A percentile compares a stretch with the other conserved stretches of the same genome.
These are phyloP conservation scores for Aspergillus ellipticus DNA, from an alignment of 495 filamentous ascomycete genomes.

Conservation along the genomic window DNA sequence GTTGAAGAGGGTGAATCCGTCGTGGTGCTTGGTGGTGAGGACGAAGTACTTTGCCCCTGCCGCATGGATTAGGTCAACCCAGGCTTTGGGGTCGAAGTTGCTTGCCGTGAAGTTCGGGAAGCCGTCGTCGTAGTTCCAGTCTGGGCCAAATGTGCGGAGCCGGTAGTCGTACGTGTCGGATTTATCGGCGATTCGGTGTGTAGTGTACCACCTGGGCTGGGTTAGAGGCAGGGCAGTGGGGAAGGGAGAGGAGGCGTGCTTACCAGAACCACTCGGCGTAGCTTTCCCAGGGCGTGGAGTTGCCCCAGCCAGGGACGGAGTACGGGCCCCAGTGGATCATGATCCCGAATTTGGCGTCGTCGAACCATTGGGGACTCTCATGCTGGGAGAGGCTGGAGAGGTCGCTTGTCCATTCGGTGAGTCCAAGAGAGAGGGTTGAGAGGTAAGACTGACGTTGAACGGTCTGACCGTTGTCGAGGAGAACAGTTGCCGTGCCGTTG, in stretches of 20 bases:
- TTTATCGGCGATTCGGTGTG: conserved; percentile 23
- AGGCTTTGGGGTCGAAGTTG: conserved; percentile 46
- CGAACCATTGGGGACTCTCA: conserved; percentile 37
- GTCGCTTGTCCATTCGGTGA: background rate
- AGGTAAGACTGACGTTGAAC: background rate
- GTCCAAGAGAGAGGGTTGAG: background rate
- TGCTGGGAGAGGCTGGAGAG: conserved; percentile 29
- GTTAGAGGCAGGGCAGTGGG: background rate
- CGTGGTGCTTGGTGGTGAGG: conserved; percentile 43
- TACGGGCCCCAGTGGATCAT: conserved; percentile 58
- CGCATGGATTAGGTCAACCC: conserved; percentile 55
- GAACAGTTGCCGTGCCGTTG: conserved; percentile 24
- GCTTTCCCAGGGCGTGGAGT: conserved; percentile 43
- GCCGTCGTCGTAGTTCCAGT: conserved; percentile 54
- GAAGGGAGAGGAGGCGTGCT: background rate
- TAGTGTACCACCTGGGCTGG: conserved; percentile 40
- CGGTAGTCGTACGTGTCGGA: conserved; percentile 47
- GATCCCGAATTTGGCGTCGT: conserved; percentile 52
- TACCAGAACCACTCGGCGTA: conserved; percentile 51
- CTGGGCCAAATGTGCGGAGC: conserved; percentile 43
- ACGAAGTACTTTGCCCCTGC: conserved; percentile 56
- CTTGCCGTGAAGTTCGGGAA: conserved; percentile 50
- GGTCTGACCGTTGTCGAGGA: conserved; percentile 27
- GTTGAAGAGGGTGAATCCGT: conserved; percentile 39
- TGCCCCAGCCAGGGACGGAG: conserved; percentile 53